These are phyloP conservation scores for Fusarium secorum DNA, from an alignment of 2,329 filamentous ascomycete species.

Conservation along the genomic window DNA sequence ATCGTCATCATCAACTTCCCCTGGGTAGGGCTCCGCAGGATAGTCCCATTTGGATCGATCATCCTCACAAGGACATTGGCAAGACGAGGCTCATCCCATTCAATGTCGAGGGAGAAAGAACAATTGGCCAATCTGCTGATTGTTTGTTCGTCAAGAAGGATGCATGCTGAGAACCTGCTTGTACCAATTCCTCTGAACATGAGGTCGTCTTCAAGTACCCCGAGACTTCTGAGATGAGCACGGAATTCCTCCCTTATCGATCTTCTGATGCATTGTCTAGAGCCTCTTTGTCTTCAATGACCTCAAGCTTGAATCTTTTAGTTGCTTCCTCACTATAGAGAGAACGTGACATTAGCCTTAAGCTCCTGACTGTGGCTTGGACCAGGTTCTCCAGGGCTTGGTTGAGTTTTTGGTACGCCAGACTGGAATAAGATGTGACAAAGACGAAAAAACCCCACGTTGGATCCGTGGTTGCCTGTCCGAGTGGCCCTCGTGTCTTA, in stretches of 20 bases:
- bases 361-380: neutral
- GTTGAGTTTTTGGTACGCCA: neutral
- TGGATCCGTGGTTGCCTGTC: constrained; percentile 2
- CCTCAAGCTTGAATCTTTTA: constrained; percentile 21
- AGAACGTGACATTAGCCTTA: constrained; percentile 1
- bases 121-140: neutral
- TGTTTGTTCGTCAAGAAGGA: constrained; percentile 2
- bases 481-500: neutral
- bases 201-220: constrained; percentile 11
- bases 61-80: neutral
- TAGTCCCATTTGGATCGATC: constrained; percentile 22
- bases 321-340: constrained; percentile 17
- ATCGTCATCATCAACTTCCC: neutral
- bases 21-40: constrained; percentile 5
- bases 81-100: neutral
- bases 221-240: constrained; percentile 12
- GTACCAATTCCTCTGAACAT: constrained; percentile 13
- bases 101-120: neutral
- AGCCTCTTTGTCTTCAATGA: constrained; percentile 7
- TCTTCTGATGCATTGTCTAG: constrained; percentile 23
- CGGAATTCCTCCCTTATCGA: constrained; percentile 25
- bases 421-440: constrained; percentile 15
- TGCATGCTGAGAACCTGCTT: constrained; percentile 8
- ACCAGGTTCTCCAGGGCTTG: constrained; percentile 2
- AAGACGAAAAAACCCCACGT: constrained; percentile 29